A percentile compares a stretch with the other conserved stretches of the same genome.
phyloP scores from a whole-genome alignment of 306 rosid species.

The Vigna radiata region DNA sequence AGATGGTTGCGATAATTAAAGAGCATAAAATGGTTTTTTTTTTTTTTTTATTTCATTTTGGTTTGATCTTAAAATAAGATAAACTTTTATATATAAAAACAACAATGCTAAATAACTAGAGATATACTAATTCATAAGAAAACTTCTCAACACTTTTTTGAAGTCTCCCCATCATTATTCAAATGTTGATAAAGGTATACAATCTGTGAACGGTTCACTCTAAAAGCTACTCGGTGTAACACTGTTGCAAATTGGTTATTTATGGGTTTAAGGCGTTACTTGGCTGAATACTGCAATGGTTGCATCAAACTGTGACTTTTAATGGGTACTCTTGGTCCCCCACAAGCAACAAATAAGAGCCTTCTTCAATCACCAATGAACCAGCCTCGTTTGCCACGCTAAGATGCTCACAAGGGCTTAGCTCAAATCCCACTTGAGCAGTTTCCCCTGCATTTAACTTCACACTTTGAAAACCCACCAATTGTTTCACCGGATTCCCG shows the following conservation, averaged over 20 bases:
- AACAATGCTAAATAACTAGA: background rate
- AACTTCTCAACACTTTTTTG: background rate
- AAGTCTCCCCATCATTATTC: background rate
- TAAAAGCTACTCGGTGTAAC: background rate
- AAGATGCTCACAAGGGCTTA: slow-evolving; percentile 78
- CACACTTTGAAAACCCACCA: slow-evolving; percentile 79
- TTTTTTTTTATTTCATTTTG: background rate
- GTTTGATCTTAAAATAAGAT: background rate
- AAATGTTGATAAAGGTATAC: background rate
- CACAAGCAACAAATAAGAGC: slow-evolving; percentile 68
- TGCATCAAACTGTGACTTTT: slow-evolving; percentile 53
- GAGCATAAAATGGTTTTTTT: background rate
- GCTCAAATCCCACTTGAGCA: slow-evolving; percentile 58
- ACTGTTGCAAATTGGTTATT: background rate
- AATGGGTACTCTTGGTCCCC: slow-evolving; percentile 74
- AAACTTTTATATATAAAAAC: background rate
- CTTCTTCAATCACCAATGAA: slow-evolving; percentile 70
- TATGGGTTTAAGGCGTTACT: background rate
- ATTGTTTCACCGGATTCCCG: slow-evolving; percentile 67
- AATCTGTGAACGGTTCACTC: background rate
- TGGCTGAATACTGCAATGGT: slow-evolving; percentile 30
- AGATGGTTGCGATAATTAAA: background rate
- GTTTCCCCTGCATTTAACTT: slow-evolving; percentile 61
- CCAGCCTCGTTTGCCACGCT: slow-evolving; percentile 77
- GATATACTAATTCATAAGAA: background rate